Percentiles rank a stretch among this genome's conserved stretches.
Evolutionary conservation across 805 yeast genomes (phyloP).

Genomic region (Yarrowia porcina): DNA sequence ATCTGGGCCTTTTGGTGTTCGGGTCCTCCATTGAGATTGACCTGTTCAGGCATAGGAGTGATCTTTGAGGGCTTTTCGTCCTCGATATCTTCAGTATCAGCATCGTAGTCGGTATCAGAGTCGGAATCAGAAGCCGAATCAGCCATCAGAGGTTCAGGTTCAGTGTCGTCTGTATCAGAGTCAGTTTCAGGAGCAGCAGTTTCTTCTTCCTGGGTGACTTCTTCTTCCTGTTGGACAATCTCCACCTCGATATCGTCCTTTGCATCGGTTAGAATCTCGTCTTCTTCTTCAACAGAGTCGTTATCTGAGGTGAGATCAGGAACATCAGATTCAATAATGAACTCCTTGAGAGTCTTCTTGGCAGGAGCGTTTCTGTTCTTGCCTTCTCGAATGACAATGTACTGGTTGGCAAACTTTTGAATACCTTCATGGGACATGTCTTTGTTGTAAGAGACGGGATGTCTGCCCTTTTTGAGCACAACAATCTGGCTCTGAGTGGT

Average conservation of each 20-base stretch:
- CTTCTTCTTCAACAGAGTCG: constrained; percentile 14
- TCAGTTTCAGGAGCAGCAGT: background rate
- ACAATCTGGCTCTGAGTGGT: constrained; percentile 13
- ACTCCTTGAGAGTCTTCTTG: constrained; percentile 17
- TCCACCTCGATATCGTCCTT: constrained; percentile 21
- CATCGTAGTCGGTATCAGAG: constrained; percentile 9
- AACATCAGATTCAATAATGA: background rate
- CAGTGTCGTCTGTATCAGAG: background rate
- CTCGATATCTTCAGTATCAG: constrained; percentile 6
- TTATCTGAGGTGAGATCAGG: constrained; percentile 14
- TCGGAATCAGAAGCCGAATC: background rate
- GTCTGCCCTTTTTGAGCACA: constrained; percentile 4
- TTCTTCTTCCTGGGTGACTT: background rate
- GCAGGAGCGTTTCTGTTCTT: constrained; percentile 14
- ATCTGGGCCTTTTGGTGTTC: constrained; percentile 19
- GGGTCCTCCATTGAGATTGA: constrained; percentile 19
- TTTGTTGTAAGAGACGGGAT: background rate
- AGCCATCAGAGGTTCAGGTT: constrained; percentile 17
- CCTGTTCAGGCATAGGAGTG: background rate
- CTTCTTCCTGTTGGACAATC: constrained; percentile 2
- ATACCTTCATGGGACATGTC: constrained; percentile 8
- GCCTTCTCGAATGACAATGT: constrained; percentile 12
- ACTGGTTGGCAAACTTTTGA: background rate
- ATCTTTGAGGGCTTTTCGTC: constrained; percentile 18
- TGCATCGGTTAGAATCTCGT: constrained; percentile 14